phyloP scores from a whole-genome alignment of 345 rosid genomes.

The Ricinus communis region DNA sequence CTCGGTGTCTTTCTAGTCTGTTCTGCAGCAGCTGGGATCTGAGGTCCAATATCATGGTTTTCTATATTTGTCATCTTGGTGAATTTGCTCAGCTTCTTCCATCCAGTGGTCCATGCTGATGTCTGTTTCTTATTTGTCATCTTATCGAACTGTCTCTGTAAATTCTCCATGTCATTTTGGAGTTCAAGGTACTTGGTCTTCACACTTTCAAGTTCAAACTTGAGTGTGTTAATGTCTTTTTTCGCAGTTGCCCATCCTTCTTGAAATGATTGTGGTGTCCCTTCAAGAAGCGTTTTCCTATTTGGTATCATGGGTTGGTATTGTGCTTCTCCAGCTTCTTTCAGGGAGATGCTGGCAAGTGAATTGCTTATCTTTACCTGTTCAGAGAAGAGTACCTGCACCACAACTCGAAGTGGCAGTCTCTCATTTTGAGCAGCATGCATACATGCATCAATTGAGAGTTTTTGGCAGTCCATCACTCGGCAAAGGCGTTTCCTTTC shows the following conservation, averaged over 20 bases:
- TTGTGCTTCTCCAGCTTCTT: conserved; percentile 57
- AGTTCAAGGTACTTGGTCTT: conserved; percentile 84
- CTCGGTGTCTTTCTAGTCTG: conserved; percentile 70
- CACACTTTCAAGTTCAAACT: conserved; percentile 83
- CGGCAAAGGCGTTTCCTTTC: conserved; percentile 94
- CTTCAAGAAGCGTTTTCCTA: conserved; percentile 82
- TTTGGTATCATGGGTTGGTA: conserved; percentile 76
- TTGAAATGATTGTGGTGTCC: conserved; percentile 89
- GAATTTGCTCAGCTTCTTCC: conserved; percentile 89
- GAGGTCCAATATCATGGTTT: conserved; percentile 56
- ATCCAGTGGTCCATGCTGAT: conserved; percentile 78
- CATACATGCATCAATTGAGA: conserved; percentile 94
- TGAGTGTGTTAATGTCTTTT: conserved; percentile 87
- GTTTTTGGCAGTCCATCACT: conserved; percentile 96
- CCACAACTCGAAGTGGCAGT: conserved; percentile 84
- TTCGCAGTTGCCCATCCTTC: conserved; percentile 94
- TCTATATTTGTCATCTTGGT: conserved; percentile 67
- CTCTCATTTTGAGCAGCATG: conserved; percentile 97
- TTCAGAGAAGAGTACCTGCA: conserved; percentile 94
- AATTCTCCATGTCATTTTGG: conserved; percentile 78
- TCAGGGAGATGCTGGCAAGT: conserved; percentile 59
- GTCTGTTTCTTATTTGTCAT: conserved; percentile 63
- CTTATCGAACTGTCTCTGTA: conserved; percentile 85
- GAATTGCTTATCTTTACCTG: conserved; percentile 92
- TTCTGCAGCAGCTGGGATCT: conserved; percentile 44